phyloP scores from a whole-genome alignment of 371 early-diverging fungal species.

The Dichotomocladium elegans region DNA sequence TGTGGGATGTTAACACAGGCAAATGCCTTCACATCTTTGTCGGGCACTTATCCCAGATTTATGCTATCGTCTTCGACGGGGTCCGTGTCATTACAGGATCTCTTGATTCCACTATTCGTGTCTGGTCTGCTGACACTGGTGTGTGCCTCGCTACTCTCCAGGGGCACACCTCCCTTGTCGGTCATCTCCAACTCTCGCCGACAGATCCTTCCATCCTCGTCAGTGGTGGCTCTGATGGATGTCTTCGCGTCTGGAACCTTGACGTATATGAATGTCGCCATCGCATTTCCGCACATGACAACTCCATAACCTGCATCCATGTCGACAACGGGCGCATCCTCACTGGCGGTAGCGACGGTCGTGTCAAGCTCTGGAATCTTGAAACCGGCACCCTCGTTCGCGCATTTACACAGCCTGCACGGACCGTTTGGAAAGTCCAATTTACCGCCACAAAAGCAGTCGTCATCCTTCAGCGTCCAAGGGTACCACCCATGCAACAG shows the following conservation, averaged over 20 bases:
- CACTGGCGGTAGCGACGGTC: conserved; percentile 79
- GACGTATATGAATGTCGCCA: conserved; percentile 57
- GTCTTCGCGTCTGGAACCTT: conserved; percentile 83
- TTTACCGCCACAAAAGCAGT: conserved; percentile 57
- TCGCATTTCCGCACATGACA: conserved; percentile 70
- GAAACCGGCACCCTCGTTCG: conserved; percentile 65
- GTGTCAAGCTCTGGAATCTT: conserved; percentile 83
- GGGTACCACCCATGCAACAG: conserved; percentile 20
- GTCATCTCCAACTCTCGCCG: conserved; percentile 72
- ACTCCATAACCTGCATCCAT: conserved; percentile 82
- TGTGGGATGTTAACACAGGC: conserved; percentile 82
- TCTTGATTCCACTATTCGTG: conserved; percentile 65
- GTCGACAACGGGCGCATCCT: conserved; percentile 75
- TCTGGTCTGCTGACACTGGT: conserved; percentile 66
- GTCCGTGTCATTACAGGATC: conserved; percentile 70
- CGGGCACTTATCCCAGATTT: conserved; percentile 64
- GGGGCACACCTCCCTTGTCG: conserved; percentile 84
- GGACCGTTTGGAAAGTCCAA: conserved; percentile 56
- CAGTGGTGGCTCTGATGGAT: conserved; percentile 71
- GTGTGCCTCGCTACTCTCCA: conserved; percentile 52
- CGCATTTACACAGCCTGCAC: conserved; percentile 54
- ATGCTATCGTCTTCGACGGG: conserved; percentile 64
- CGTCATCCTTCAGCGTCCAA: conserved; percentile 45
- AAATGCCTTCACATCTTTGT: conserved; percentile 58
- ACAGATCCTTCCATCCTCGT: not conserved